These are phyloP conservation scores for Tylopilus sp. DNA, from an alignment of 1,284 basidiomycete genomes.

Conservation along the genomic window DNA sequence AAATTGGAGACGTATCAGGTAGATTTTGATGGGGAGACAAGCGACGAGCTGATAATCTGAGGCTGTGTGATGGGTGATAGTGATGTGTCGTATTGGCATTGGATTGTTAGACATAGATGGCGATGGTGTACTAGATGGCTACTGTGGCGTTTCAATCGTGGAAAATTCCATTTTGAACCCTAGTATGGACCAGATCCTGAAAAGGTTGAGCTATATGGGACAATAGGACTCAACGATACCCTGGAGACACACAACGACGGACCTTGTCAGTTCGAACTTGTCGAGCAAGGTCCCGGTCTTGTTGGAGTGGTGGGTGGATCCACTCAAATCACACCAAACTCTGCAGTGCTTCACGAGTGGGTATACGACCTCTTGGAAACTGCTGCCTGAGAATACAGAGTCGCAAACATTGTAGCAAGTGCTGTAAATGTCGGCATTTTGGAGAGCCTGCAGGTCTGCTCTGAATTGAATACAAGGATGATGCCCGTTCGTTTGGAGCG, in stretches of 20 bases:
- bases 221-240: background rate
- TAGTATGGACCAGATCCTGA: background rate
- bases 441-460: constrained; percentile 98
- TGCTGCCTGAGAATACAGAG: too few relatives aligned
- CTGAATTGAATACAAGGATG: constrained; percentile 99
- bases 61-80: too few relatives aligned
- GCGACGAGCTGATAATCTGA: too few relatives aligned
- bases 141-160: too few relatives aligned
- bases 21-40: too few relatives aligned
- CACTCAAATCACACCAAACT: too few relatives aligned
- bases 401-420: constrained; percentile 60
- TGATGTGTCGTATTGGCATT: too few relatives aligned
- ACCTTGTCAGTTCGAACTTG: background rate
- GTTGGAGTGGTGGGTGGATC: background rate
- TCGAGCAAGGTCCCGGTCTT: background rate
- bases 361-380: too few relatives aligned
- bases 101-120: too few relatives aligned
- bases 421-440: constrained; percentile 97
- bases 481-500: constrained; percentile 97
- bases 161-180: background rate
- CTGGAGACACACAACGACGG: background rate
- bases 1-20: too few relatives aligned
- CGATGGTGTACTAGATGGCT: too few relatives aligned
- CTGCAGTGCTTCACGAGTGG: too few relatives aligned
- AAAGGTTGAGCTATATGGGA: background rate